phyloP scores from a whole-genome alignment of 345 rosid species.

The Heritiera littoralis region DNA sequence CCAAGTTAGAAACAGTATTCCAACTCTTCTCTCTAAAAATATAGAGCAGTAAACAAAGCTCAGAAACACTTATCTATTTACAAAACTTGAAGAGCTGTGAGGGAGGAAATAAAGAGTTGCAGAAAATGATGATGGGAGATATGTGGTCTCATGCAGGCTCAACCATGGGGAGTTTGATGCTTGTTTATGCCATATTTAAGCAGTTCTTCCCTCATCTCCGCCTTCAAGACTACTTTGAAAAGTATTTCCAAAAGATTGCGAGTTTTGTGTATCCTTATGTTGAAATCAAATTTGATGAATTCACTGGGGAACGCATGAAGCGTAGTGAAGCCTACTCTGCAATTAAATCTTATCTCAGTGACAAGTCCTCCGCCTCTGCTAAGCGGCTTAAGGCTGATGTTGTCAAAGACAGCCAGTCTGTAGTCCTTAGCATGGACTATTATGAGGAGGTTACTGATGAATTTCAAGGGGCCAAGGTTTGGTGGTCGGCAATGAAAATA shows the following conservation, averaged over 20 bases:
- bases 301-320: conserved; percentile 34
- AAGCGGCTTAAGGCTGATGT: conserved; percentile 53
- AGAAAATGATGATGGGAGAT: conserved; percentile 26
- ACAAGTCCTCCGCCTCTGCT: conserved; percentile 39
- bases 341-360: conserved; percentile 47
- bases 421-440: conserved; percentile 47
- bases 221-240: conserved; percentile 10
- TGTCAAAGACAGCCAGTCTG: conserved; percentile 38
- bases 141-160: conserved; percentile 36
- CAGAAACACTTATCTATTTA: background rate
- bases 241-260: conserved; percentile 21
- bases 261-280: conserved; percentile 41
- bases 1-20: background rate
- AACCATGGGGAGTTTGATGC: conserved; percentile 28
- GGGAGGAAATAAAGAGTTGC: background rate
- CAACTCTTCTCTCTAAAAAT: background rate
- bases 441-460: conserved; percentile 47
- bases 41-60: background rate
- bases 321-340: conserved; percentile 41
- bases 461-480: conserved; percentile 41
- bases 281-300: conserved; percentile 46
- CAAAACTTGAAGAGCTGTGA: background rate
- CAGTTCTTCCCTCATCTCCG: conserved; percentile 35
- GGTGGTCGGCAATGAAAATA: conserved; percentile 42
- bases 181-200: conserved; percentile 35